Conservation (phyloP, 352 stramenopile genomes). For the Globisporangium solare region DNA sequence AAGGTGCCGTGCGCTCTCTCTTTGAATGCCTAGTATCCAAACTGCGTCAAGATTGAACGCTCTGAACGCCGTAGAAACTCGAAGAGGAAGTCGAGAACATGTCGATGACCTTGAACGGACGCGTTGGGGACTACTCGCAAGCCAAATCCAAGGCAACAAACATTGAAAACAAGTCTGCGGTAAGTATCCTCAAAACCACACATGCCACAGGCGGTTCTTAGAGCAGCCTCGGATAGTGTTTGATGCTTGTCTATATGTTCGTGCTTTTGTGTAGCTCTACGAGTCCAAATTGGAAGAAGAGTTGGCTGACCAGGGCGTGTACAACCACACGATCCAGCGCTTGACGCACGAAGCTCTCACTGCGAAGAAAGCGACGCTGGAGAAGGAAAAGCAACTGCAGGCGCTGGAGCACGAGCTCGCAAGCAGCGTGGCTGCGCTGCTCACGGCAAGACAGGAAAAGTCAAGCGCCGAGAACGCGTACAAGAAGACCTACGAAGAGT, state of each 20-base stretch:
- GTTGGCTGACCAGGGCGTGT: slow-evolving; percentile 59
- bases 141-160: slow-evolving; percentile 56
- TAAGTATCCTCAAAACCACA: slow-evolving; percentile 17
- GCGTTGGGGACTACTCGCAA: slow-evolving; percentile 48
- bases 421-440: slow-evolving; percentile 40
- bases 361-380: slow-evolving; percentile 60
- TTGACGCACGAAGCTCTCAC: slow-evolving; percentile 50
- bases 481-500: slow-evolving; percentile 61
- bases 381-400: slow-evolving; percentile 58
- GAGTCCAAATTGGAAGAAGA: slow-evolving; percentile 78
- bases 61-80: slow-evolving; percentile 33
- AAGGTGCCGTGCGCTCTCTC: slow-evolving; percentile 22
- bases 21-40: not conserved
- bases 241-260: not conserved
- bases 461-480: slow-evolving; percentile 53
- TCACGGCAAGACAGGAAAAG: slow-evolving; percentile 68
- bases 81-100: slow-evolving; percentile 79
- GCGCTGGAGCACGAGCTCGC: slow-evolving; percentile 53
- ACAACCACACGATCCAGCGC: slow-evolving; percentile 82
- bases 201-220: not conserved
- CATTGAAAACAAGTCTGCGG: slow-evolving; percentile 75
- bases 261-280: slow-evolving; percentile 41
- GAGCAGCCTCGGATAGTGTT: too few relatives aligned
- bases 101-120: slow-evolving; percentile 58
- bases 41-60: not conserved